Base-by-base conservation (phyloP, 352 stramenopile genomes). In the Thalassiosira mediterranea region DNA sequence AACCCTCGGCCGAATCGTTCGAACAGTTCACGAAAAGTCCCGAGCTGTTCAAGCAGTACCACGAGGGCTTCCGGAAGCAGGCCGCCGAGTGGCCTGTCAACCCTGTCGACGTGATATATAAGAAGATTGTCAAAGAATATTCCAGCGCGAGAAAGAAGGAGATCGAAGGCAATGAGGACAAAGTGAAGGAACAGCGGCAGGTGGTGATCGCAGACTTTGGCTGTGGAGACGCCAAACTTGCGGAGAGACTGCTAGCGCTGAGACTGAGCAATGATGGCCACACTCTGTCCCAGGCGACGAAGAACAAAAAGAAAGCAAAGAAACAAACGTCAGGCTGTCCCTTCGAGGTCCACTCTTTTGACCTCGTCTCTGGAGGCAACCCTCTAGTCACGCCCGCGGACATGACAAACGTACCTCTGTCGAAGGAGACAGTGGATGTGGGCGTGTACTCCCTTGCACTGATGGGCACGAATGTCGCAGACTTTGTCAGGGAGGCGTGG, bases 61-160 rank as follows among this genome's bases (percentile, higher is more conserved):
- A 99, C 78, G 90, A 96, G 49, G 97, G 97, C 37, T 99, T 98
- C 83, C 90, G 96, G n/a, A 96, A 98, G 84, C 96, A 98, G 89
- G 95, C 95, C 0, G 85, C 96, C 64, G 93, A 95, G 54, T 99
- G 97, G 97, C 97, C 97, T 2, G 89, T 96, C 48, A 98, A 99
- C 82, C 97, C 97, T 3, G 88, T 99, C 3, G 95, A 98, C 80
- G 93, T 95, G 4, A 98, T 99, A 71, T 98, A 98, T 58, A 86
- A 95, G 44, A 97, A 94, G 78, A 87, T 99, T 52, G 28, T 77
- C 17, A n/a, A n/a, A n/a, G n/a, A n/a, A n/a, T n/a, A n/a, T n/a
- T n/a, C n/a, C n/a, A 51, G 34, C 19, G 57, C 32, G 28, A 79
- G 44, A 49, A 72, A 67, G 19, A 75, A 63, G 31, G 26, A 63